A percentile compares a stretch with the other conserved stretches of the same genome.
phyloP scores from a whole-genome alignment of 805 yeast species.

The Yarrowia porcina region DNA sequence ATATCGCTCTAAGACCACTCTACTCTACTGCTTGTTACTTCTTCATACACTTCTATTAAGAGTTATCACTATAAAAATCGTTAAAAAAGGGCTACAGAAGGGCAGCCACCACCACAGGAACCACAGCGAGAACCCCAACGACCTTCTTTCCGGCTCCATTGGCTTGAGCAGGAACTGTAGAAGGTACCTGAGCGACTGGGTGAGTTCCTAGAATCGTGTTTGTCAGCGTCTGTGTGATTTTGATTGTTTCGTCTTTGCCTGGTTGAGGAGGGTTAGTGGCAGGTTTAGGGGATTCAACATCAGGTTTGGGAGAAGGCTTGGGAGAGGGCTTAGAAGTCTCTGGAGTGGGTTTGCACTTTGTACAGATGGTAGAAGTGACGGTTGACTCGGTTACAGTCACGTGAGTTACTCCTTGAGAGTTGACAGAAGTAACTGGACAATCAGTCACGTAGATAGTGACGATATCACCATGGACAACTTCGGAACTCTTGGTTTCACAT shows the following conservation, averaged over 20 bases:
- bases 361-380: not conserved
- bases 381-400: not conserved
- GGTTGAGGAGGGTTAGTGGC: not conserved
- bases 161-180: not conserved
- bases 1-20: no score
- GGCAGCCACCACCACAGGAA: not conserved
- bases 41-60: not conserved
- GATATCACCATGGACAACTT: not conserved
- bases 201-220: not conserved
- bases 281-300: not conserved
- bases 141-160: not conserved
- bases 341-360: not conserved
- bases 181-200: not conserved
- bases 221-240: not conserved
- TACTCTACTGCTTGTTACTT: not conserved
- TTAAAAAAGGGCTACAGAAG: not conserved
- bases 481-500: not conserved
- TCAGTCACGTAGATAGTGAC: not conserved
- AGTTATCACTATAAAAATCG: not conserved
- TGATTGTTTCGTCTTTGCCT: not conserved
- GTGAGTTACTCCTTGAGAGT: not conserved
- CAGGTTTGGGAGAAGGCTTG: not conserved
- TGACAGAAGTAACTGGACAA: no score
- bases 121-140: not conserved
- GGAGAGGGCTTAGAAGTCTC: not conserved